Base-by-base conservation (phyloP, 768 basidiomycete species). In the Mycena albidolilacea region DNA sequence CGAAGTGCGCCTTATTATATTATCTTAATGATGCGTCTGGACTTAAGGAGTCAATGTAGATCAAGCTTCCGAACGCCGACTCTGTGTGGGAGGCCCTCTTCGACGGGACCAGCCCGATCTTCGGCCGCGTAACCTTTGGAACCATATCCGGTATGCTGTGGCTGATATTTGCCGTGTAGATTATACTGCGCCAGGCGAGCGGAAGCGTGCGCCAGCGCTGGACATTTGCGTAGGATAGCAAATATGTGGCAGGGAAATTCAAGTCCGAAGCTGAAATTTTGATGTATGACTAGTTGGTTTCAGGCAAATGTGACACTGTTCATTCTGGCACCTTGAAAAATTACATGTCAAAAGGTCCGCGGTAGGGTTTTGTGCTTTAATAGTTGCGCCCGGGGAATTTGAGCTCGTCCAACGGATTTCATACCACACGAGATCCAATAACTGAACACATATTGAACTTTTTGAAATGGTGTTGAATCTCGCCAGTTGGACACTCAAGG, bases 21-120 rank as follows among this genome's bases (percentile, higher is more conserved):
- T 66, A 66, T 44, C 55, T 39, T 38, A 41, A 9, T 17, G 30
- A 55, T 55, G 41, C 48, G 52, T 5, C 19, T 39, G 66, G 66
- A 67, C 57, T 67, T 59, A 21, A 15, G 52, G 44, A 67, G 8
- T 59, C 66, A 59, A 44, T 67, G 35, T 43, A 67, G 66, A 67
- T 67, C 57, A 67, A 67, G 57, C 66, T 67, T 48, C 66, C 66
- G 12, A 14, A 67, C 30, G 66, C 66, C 44, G 66, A 67, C 66
- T 67, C 66, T 10, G 55, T 67, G 43, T 67, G 66, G 66, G 57
- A 44, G 44, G 66, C 66, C 43, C 23, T 67, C 21, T 67, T 67
- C 57, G 66, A 67, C 66, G 66, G 66, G 66, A 67, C 66, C 39
- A 67, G 66, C 66, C 66, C 66, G 66, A 67, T 67, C 55, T 67